These are phyloP conservation scores for Ophiostoma pallidulum DNA, from an alignment of 2,329 filamentous ascomycete species.

Conservation along the genomic window DNA sequence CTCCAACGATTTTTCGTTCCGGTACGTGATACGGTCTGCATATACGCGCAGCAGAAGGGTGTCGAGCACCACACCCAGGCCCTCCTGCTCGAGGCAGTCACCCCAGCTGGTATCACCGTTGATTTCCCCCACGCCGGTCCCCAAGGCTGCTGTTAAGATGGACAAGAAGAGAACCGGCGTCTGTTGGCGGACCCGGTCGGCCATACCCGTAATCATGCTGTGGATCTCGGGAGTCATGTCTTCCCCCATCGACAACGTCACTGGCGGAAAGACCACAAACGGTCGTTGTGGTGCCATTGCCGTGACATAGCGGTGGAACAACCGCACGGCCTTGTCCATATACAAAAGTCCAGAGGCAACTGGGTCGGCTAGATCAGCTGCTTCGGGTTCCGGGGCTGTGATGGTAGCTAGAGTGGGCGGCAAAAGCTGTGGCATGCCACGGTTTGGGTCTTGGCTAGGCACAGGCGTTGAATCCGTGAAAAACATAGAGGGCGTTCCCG, in stretches of 20 bases:
- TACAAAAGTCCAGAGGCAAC: slow-evolving; percentile 11
- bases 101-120: neutral
- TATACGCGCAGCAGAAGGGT: slow-evolving; percentile 7
- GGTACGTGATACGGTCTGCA: slow-evolving; percentile 10
- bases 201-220: neutral
- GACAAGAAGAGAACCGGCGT: slow-evolving; percentile 13
- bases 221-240: neutral
- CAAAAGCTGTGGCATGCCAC: too few species aligned
- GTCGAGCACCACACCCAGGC: slow-evolving; percentile 4
- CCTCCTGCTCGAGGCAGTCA: neutral
- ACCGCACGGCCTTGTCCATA: slow-evolving; percentile 6
- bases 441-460: too few species aligned
- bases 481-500: neutral
- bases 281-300: slow-evolving; percentile 14
- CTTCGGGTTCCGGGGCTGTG: neutral
- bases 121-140: neutral
- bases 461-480: neutral
- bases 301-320: slow-evolving; percentile 11
- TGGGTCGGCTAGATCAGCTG: slow-evolving; percentile 1
- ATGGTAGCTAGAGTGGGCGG: too few species aligned
- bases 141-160: slow-evolving; percentile 9
- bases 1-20: slow-evolving; percentile 11
- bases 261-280: slow-evolving; percentile 13
- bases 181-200: slow-evolving; percentile 3
- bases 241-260: neutral